These are phyloP conservation scores for Petunia axillaris DNA, from an alignment of 257 asterid genomes.

Conservation along the genomic window DNA sequence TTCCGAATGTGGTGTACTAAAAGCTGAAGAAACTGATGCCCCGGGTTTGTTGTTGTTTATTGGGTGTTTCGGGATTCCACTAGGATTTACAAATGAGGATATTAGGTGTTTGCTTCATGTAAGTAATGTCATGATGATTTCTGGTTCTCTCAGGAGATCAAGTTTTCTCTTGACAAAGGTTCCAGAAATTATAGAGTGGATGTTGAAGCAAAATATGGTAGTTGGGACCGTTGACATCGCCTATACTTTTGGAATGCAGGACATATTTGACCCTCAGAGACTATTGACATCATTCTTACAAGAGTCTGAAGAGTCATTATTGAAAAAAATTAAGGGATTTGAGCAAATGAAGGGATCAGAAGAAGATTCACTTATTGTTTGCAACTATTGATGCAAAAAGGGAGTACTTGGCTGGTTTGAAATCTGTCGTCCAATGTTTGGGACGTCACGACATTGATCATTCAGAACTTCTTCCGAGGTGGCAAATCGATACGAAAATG, in stretches of 20 bases:
- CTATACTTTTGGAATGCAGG: slow-evolving; percentile 65
- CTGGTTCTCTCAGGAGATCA: slow-evolving; percentile 53
- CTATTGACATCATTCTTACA: slow-evolving; percentile 58
- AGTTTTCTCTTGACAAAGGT: slow-evolving; percentile 54
- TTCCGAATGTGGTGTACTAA: slow-evolving; percentile 68
- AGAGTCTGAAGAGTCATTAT: slow-evolving; percentile 48
- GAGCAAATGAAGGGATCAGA: slow-evolving; percentile 46
- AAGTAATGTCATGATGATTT: slow-evolving; percentile 61
- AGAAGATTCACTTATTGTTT: slow-evolving; percentile 43
- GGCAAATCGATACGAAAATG: slow-evolving; percentile 69
- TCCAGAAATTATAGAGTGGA: slow-evolving; percentile 60
- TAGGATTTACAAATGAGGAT: slow-evolving; percentile 54
- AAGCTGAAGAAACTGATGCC: slow-evolving; percentile 66
- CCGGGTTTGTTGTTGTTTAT: slow-evolving; percentile 76
- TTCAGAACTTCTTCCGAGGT: slow-evolving; percentile 62
- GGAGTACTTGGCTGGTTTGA: slow-evolving; percentile 57
- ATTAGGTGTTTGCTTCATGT: slow-evolving; percentile 59
- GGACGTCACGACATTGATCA: slow-evolving; percentile 65
- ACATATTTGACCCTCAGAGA: slow-evolving; percentile 54
- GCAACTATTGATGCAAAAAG: slow-evolving; percentile 56
- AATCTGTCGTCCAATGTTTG: slow-evolving; percentile 58
- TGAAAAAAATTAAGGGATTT: not conserved
- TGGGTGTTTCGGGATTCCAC: slow-evolving; percentile 71
- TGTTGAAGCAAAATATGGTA: slow-evolving; percentile 61
- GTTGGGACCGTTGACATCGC: slow-evolving; percentile 69